Evolutionary conservation across 1,284 basidiomycete species (phyloP).

Genomic region (Somion occarium): DNA sequence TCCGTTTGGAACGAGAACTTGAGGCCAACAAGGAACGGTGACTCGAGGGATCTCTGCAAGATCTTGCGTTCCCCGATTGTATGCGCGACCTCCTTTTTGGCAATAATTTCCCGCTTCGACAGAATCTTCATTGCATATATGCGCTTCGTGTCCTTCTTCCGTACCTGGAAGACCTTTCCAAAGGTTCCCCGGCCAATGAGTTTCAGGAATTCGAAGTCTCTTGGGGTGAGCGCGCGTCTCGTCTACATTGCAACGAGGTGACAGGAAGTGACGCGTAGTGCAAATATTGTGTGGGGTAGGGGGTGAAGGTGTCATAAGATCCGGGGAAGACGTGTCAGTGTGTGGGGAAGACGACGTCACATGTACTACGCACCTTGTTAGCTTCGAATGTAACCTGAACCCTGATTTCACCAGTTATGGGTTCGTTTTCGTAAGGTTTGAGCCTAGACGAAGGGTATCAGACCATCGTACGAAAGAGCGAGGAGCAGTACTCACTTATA

Average conservation of each 20-base stretch:
- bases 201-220: constrained; percentile 98
- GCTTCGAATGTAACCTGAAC: constrained; percentile 94
- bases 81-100: constrained; percentile 99
- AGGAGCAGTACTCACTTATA: constrained; percentile 63
- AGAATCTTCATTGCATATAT: constrained; percentile 99
- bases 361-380: constrained; percentile 60
- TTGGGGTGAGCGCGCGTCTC: constrained; percentile 78
- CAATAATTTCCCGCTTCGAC: constrained; percentile 97
- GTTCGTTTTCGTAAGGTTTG: constrained; percentile 72
- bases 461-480: not conserved
- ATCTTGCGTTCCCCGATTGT: constrained; percentile 99
- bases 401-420: constrained; percentile 89
- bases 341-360: constrained; percentile 11
- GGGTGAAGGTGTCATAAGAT: not conserved
- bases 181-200: constrained; percentile 98
- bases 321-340: constrained; percentile 5
- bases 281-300: constrained; percentile 9
- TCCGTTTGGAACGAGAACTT: constrained; percentile 99
- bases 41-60: constrained; percentile 89
- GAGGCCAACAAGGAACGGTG: constrained; percentile 96
- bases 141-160: constrained; percentile 95
- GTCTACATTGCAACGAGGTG: constrained; percentile 46
- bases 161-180: constrained; percentile 98
- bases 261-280: not conserved
- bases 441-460: constrained; percentile 44